Evolutionary conservation across 2,329 filamentous ascomycete species (phyloP).

Genomic region (Microthyrium microscopicum): DNA sequence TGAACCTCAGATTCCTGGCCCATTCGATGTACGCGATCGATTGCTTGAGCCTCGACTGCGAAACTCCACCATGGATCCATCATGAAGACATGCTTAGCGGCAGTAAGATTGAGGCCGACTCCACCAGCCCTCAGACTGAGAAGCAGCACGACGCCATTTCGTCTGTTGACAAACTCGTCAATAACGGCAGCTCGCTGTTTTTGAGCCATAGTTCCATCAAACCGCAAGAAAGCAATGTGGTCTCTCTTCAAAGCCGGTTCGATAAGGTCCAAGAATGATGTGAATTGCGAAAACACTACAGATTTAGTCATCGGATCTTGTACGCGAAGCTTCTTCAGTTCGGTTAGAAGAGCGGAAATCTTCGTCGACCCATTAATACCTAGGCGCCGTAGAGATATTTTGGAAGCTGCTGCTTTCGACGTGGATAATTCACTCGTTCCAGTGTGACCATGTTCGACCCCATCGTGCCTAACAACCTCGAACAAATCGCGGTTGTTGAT

Average conservation of each 20-base stretch:
- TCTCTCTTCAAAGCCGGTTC: conserved; percentile 58
- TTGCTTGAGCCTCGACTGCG: conserved; percentile 89
- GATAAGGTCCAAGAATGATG: conserved; percentile 84
- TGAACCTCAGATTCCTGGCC: conserved; percentile 75
- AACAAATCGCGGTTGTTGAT: conserved; percentile 78
- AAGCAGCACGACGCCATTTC: conserved; percentile 55
- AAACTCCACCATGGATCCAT: conserved; percentile 99
- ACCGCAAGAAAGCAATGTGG: conserved; percentile 64
- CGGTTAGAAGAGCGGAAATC: conserved; percentile 59
- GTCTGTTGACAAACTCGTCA: conserved; percentile 2
- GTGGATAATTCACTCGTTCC: conserved; percentile 3
- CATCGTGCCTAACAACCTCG: conserved; percentile 71
- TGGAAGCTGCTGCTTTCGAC: conserved; percentile 4
- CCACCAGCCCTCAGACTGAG: conserved; percentile 80
- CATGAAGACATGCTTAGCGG: conserved; percentile 83
- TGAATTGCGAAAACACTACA: conserved; percentile 95
- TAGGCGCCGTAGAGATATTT: conserved; percentile 43
- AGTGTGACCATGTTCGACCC: conserved; percentile 28
- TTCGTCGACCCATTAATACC: conserved; percentile 65
- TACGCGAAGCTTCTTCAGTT: conserved; percentile 53
- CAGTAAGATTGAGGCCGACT: conserved; percentile 83
- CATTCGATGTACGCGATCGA: conserved; percentile 95
- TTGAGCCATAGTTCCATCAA: conserved; percentile 83
- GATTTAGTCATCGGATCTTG: conserved; percentile 60
- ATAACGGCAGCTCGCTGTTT: conserved; percentile 69